phyloP scores from a whole-genome alignment of 208 protist species.

The Trypanosoma theileri region DNA sequence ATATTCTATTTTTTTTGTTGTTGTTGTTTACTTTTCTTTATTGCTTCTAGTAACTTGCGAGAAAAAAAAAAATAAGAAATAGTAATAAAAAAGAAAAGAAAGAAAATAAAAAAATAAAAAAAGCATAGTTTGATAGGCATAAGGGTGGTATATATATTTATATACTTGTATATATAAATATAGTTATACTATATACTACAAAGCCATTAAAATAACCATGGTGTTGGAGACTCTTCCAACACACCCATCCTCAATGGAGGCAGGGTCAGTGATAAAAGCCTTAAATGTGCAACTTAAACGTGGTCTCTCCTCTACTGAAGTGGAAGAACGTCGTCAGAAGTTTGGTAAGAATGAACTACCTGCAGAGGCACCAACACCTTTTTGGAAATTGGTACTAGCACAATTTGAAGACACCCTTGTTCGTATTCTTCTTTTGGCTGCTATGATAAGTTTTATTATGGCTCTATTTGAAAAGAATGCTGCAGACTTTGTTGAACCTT shows the following conservation, averaged over 20 bases:
- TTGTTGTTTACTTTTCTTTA: not conserved
- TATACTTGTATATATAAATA: too few species aligned
- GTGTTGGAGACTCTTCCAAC: slow-evolving; percentile 13
- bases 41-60: too few species aligned
- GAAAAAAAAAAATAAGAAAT: too few species aligned
- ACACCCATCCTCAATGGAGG: slow-evolving; percentile 20
- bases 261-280: slow-evolving; percentile 10
- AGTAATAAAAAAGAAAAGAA: not conserved
- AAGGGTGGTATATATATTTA: too few species aligned
- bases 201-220: slow-evolving; percentile 7
- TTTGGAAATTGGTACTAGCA: slow-evolving; percentile 78
- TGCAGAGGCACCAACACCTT: slow-evolving; percentile 50
- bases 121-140: too few species aligned
- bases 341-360: slow-evolving; percentile 79
- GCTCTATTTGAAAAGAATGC: slow-evolving; percentile 69
- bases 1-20: not conserved
- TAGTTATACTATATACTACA: too few species aligned
- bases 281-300: slow-evolving; percentile 26
- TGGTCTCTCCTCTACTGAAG: slow-evolving; percentile 43
- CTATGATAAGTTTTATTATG: slow-evolving; percentile 79
- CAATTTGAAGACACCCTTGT: slow-evolving; percentile 93
- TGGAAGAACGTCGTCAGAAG: slow-evolving; percentile 35
- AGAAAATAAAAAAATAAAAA: not conserved
- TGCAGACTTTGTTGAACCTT: slow-evolving; percentile 89
- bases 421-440: slow-evolving; percentile 81